phyloP scores from a whole-genome alignment of 2,329 filamentous ascomycete species.

The Stemphylium beticola region DNA sequence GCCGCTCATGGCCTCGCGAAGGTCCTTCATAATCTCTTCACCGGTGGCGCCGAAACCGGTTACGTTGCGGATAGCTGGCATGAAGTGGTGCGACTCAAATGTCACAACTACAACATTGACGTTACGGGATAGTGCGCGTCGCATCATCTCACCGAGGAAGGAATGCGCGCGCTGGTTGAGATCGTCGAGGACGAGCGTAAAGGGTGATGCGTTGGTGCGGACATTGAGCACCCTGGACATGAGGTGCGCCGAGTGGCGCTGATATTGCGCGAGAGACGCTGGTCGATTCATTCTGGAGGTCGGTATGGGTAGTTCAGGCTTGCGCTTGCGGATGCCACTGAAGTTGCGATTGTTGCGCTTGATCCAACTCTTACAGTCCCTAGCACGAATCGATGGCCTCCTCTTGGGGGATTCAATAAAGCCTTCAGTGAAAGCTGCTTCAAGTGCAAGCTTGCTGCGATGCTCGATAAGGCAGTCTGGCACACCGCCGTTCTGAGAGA shows the following conservation, averaged over 20 bases:
- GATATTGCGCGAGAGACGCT: slow-evolving; percentile 61
- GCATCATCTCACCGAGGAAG: slow-evolving; percentile 74
- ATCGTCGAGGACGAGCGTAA: slow-evolving; percentile 84
- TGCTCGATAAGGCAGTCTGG: slow-evolving; percentile 15
- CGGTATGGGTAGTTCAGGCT: slow-evolving; percentile 22
- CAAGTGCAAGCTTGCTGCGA: neutral
- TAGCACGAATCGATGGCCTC: neutral
- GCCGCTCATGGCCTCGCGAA: slow-evolving; percentile 28
- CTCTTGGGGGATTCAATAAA: neutral
- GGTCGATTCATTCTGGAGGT: slow-evolving; percentile 30
- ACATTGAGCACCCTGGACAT: slow-evolving; percentile 82
- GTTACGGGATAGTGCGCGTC: slow-evolving; percentile 63
- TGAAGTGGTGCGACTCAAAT: slow-evolving; percentile 72
- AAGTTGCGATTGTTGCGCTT: slow-evolving; percentile 21
- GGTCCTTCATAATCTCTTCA: slow-evolving; percentile 48
- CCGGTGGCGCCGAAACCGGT: slow-evolving; percentile 67
- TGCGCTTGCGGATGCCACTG: slow-evolving; percentile 21
- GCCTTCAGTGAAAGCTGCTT: neutral
- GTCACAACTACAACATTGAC: slow-evolving; percentile 77
- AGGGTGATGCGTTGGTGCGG: slow-evolving; percentile 79
- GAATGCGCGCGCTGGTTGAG: slow-evolving; percentile 80
- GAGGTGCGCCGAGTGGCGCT: slow-evolving; percentile 83
- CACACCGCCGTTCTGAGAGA: slow-evolving; percentile 5
- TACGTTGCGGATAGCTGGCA: slow-evolving; percentile 72
- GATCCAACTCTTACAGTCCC: slow-evolving; percentile 21